Base-by-base conservation (phyloP, 2,329 filamentous ascomycete genomes). In the Thielaviopsis populi region DNA sequence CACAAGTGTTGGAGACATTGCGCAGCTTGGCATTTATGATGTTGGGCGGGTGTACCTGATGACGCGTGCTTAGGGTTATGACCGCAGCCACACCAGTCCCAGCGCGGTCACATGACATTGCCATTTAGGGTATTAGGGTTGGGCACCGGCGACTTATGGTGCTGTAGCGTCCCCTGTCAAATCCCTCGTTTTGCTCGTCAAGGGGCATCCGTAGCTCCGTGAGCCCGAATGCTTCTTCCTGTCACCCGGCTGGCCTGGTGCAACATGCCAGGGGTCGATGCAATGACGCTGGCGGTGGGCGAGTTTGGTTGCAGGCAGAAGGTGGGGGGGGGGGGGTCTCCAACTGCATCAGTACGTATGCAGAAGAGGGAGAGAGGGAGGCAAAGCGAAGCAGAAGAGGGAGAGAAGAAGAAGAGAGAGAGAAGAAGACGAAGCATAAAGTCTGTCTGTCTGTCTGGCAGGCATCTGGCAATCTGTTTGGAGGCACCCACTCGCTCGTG, bases 221-320 rank as follows among this genome's bases (percentile, higher is more conserved):
- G 43, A 30, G 59, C 40, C 59, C 59, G 59, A n/a, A 19, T 33
- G 24, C 24, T 13, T 22, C 43, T 61, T 61, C 59, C 59, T 33
- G 59, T 61, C 59, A 61, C 48, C 59, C 59, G 59, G 59, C 22
- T 59, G 24, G 24, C 24, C 15, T 56, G 30, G 50, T 56, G 50
- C 50, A 56, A 56, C 15, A 56, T 56, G 22, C 30, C 24, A 56
- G 50, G 50, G 50, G 50, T 33, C 17, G 15, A 13, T 19, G 15
- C 24, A 33, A 56, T 56, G 50, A 56, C 27, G 27, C 42, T 46
- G 42, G 15, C 15, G n/a, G 42, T 46, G 42, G n/a, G n/a, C 2
- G 42, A 42, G 10, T 54, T 53, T 30, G 17, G 13, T 10, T 5
- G 22, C 50, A 54, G 17, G 17, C 42, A n/a, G 15, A n/a, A 7